Base-by-base conservation (phyloP, 495 filamentous ascomycete genomes). In the Neurospora sp. region DNA sequence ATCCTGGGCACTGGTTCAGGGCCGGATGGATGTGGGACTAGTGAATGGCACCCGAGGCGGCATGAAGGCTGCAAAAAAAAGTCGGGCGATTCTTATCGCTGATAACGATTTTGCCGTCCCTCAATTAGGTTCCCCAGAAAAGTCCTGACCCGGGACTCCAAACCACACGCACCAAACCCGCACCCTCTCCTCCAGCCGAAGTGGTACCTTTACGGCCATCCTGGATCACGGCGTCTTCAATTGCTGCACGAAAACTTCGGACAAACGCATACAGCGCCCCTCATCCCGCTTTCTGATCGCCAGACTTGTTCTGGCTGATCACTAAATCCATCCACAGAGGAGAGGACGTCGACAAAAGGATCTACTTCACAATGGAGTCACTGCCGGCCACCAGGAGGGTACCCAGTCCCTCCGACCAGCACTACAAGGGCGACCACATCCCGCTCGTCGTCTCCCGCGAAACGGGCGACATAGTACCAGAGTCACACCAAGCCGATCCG, bases 401-500 rank as follows among this genome's bases (percentile, higher is more conserved):
- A 37, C 73, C 74, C 70, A 75, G 70, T 72, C 73, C 76, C 72
- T 75, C 39, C 44, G 69, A 73, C 40, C 76, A 77, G 76, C 54
- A 70, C 62, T 41, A 54, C 39, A 39, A 62, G 42, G 54, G 44
- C 72, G 76, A 79, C 74, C 73, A 76, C 18, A 54, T 75, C 27
- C 80, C 83, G 1, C 75, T 87, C 16, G 74, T 87, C 1, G 89
- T 92, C 76, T 90, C 90, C 37, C 82, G 87, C 39, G 90, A 93
- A 79, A 88, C 84, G 2, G 90, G 88, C 59, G 88, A 89, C 69
- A 83, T 87, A 8, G 77, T 86, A 27, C 87, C 89, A 1, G 79
- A 85, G 44, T 77, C 77, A 27, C 76, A 77, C 5, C 75, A 81
- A 70, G 79, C 82, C 76, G 81, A 73, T 37, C 74, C 75, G 46